These are phyloP conservation scores for Oryza rufipogon DNA, from an alignment of 176 grass and related monocot species.

Conservation along the genomic window DNA sequence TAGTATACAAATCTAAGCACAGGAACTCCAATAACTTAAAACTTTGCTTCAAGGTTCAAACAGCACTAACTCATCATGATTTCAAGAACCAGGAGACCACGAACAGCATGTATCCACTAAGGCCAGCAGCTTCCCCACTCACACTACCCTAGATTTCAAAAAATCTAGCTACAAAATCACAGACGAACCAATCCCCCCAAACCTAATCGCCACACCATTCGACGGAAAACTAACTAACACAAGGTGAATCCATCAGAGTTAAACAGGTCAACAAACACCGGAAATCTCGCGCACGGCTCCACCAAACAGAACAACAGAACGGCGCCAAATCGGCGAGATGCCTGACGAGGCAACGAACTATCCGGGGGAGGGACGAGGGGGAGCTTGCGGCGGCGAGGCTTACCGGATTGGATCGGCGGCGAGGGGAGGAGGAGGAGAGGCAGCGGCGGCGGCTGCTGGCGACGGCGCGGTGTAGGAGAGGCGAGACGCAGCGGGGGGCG, in stretches of 20 bases:
- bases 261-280: neutral
- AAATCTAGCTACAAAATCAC: neutral
- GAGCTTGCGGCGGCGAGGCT: neutral
- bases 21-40: too few relatives aligned
- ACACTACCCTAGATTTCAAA: too few relatives aligned
- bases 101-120: neutral
- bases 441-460: neutral
- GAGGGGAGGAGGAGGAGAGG: neutral
- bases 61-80: neutral
- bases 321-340: neutral
- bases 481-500: neutral
- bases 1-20: too few relatives aligned
- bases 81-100: neutral
- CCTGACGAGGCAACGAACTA: neutral
- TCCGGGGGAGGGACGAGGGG: too few relatives aligned
- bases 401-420: constrained; percentile 4
- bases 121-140: neutral
- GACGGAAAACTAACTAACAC: neutral
- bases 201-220: neutral
- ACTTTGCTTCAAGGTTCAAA: too few relatives aligned
- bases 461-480: neutral
- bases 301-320: neutral
- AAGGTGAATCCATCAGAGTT: neutral
- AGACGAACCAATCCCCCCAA: neutral
- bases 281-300: neutral